phyloP scores from a whole-genome alignment of 257 asterid species.

The Lavandula angustifolia region DNA sequence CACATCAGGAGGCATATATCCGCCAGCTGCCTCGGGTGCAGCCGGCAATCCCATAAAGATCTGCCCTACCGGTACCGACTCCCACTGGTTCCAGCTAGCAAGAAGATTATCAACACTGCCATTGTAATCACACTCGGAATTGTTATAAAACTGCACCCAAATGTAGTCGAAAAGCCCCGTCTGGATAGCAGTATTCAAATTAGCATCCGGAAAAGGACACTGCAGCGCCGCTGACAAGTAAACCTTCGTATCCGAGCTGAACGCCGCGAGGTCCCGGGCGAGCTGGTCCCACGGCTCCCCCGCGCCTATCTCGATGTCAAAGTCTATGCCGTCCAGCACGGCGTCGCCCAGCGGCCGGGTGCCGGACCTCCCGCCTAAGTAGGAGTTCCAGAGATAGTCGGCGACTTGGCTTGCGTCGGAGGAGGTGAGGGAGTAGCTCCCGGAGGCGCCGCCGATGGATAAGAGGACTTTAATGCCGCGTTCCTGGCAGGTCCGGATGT shows the following conservation, averaged over 20 bases:
- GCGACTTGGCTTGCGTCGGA: slow-evolving; percentile 48
- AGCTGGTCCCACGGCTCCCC: slow-evolving; percentile 42
- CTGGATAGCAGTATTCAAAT: slow-evolving; percentile 38
- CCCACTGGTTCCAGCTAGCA: slow-evolving; percentile 47
- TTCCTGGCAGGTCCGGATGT: slow-evolving; percentile 39
- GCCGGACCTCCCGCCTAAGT: slow-evolving; percentile 47
- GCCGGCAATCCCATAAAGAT: slow-evolving; percentile 69
- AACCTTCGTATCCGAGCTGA: slow-evolving; percentile 37
- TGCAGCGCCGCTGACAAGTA: slow-evolving; percentile 61
- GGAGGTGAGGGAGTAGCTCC: slow-evolving; percentile 47
- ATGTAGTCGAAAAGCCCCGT: slow-evolving; percentile 58
- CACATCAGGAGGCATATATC: slow-evolving; percentile 54
- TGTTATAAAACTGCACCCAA: slow-evolving; percentile 70
- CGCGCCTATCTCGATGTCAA: slow-evolving; percentile 46
- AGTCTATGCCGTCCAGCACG: slow-evolving; percentile 55
- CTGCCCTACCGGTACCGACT: slow-evolving; percentile 35
- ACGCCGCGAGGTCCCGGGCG: slow-evolving; percentile 37
- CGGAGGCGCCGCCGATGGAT: slow-evolving; percentile 45
- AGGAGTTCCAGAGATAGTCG: slow-evolving; percentile 48
- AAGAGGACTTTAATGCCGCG: slow-evolving; percentile 40
- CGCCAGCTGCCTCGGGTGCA: slow-evolving; percentile 45
- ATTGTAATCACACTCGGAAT: slow-evolving; percentile 41
- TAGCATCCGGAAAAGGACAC: slow-evolving; percentile 50
- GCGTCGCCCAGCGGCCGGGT: slow-evolving; percentile 53
- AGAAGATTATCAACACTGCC: slow-evolving; percentile 33